Conservation (phyloP, 768 basidiomycete species). For the Piloderma croceum region DNA sequence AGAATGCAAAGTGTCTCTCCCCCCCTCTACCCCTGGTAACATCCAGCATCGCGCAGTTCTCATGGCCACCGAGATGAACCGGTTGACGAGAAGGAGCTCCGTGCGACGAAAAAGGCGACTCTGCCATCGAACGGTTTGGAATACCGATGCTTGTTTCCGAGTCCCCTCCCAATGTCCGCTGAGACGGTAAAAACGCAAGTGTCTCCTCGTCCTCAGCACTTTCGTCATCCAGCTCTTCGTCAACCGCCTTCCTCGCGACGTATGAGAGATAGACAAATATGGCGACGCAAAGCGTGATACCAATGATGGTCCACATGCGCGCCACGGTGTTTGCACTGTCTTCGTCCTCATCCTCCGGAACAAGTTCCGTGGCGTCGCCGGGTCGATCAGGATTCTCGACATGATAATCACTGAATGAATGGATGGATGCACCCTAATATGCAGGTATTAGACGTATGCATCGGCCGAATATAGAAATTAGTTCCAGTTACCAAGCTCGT, state of each 20-base stretch:
- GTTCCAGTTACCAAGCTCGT: too few relatives aligned
- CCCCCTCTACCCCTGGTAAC: too few relatives aligned
- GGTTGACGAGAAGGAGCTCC: slow-evolving; percentile 4
- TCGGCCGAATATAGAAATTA: too few relatives aligned
- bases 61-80: too few relatives aligned
- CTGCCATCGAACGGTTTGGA: slow-evolving; percentile 43
- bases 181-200: slow-evolving; percentile 44
- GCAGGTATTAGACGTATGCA: too few relatives aligned
- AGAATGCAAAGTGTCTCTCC: too few relatives aligned
- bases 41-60: too few relatives aligned
- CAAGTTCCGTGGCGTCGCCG: slow-evolving; percentile 11
- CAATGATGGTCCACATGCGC: slow-evolving; percentile 60
- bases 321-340: slow-evolving; percentile 44
- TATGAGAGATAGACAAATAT: slow-evolving; percentile 77
- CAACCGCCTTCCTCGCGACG: slow-evolving; percentile 67
- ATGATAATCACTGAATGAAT: slow-evolving; percentile 72
- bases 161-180: slow-evolving; percentile 19
- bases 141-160: too few relatives aligned
- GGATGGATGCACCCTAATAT: slow-evolving; percentile 82
- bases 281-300: slow-evolving; percentile 64
- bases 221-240: slow-evolving; percentile 48
- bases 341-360: slow-evolving; percentile 36
- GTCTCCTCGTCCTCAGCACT: slow-evolving; percentile 41
- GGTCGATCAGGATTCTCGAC: slow-evolving; percentile 13
- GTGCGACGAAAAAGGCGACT: slow-evolving; percentile 35